These are phyloP conservation scores for Mallotus japonicus DNA, from an alignment of 441 rosid genomes.

Conservation along the genomic window DNA sequence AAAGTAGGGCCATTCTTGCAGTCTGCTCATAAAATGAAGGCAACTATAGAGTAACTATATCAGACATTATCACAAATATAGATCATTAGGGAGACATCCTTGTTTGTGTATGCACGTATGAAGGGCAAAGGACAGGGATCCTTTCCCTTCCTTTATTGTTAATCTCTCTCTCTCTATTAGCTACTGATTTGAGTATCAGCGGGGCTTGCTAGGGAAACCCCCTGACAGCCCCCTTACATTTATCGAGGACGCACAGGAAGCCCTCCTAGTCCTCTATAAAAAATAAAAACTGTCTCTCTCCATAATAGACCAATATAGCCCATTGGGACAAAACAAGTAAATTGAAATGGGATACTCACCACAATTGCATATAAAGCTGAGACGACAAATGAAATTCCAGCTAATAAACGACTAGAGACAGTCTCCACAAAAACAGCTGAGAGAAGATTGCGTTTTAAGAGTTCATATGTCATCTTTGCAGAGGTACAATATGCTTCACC, in stretches of 20 bases:
- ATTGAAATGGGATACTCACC: constrained; percentile 41
- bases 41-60: background rate
- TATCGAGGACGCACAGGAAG: no score
- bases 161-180: background rate
- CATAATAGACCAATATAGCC: background rate
- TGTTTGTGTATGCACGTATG: background rate
- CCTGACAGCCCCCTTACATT: constrained; percentile 4
- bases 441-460: constrained; percentile 78
- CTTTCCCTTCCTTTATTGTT: background rate
- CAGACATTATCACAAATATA: background rate
- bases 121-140: no score
- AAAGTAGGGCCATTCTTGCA: background rate
- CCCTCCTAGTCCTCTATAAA: background rate
- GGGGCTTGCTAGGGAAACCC: background rate
- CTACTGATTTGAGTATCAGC: background rate
- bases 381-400: constrained; percentile 63
- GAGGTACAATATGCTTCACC: constrained; percentile 87
- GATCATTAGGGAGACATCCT: background rate
- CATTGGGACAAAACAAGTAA: background rate
- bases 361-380: constrained; percentile 73
- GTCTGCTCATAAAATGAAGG: background rate
- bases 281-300: background rate
- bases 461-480: constrained; percentile 85
- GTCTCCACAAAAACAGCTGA: constrained; percentile 87
- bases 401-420: constrained; percentile 68